Percentiles rank a stretch among this genome's conserved stretches.
These are phyloP conservation scores for Bacidia rubella DNA, from an alignment of 495 filamentous ascomycete species.

Conservation along the genomic window DNA sequence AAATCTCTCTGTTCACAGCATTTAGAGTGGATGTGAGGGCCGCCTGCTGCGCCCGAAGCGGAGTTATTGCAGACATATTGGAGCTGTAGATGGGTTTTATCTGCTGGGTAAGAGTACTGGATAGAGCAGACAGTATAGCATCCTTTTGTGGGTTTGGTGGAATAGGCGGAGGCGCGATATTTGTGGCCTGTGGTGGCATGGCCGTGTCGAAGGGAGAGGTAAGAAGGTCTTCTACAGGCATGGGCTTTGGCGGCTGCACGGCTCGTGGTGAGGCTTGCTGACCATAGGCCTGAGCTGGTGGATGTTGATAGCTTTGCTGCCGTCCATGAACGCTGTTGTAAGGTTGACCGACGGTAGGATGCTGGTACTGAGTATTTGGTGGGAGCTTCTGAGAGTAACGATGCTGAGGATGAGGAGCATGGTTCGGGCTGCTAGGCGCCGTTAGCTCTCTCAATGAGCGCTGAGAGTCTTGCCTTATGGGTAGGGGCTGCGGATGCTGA, in stretches of 20 bases:
- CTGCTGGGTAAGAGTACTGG: conserved; percentile 49
- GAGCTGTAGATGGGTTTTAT: conserved; percentile 49
- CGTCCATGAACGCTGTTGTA: conserved; percentile 2
- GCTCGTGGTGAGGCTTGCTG: conserved; percentile 19
- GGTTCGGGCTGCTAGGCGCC: background rate
- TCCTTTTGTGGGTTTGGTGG: conserved; percentile 97
- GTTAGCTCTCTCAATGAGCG: background rate
- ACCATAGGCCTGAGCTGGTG: conserved; percentile 13
- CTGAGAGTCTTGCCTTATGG: background rate
- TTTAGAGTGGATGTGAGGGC: conserved; percentile 57
- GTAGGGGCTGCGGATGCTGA: background rate
- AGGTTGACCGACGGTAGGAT: too few species aligned
- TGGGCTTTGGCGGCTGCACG: conserved; percentile 30
- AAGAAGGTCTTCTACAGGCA: conserved; percentile 54
- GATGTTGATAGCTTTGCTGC: conserved; percentile 15
- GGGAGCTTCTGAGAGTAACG: too few species aligned
- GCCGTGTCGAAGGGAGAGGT: conserved; percentile 53
- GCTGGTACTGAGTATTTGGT: background rate
- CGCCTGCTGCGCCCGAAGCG: conserved; percentile 63
- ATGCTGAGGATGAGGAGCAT: too few species aligned
- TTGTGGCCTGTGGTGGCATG: conserved; percentile 39
- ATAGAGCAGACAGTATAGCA: conserved; percentile 65
- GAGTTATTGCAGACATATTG: conserved; percentile 54
- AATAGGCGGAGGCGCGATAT: conserved; percentile 62
- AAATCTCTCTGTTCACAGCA: conserved; percentile 56